These are phyloP conservation scores for Panaeolus cyanescens DNA, from an alignment of 768 basidiomycete genomes.

Conservation along the genomic window DNA sequence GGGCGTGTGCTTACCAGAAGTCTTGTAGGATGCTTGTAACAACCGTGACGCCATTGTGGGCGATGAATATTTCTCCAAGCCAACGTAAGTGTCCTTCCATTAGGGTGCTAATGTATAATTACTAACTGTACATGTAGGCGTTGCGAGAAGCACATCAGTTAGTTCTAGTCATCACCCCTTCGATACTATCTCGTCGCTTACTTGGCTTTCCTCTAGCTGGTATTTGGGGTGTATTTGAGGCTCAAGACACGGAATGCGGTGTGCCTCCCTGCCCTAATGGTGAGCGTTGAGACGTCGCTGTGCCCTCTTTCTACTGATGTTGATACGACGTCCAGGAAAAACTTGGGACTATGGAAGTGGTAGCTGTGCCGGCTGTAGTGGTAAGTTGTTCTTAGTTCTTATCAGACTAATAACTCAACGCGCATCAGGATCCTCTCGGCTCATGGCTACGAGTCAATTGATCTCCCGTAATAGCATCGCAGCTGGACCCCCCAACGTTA, in stretches of 20 bases:
- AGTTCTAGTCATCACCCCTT: background rate
- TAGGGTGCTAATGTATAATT: background rate
- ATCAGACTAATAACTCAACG: background rate
- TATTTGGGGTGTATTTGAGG: constrained; percentile 4
- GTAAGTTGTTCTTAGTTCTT: background rate
- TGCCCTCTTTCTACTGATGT: background rate
- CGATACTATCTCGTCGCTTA: background rate
- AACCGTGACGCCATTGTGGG: constrained; percentile 6
- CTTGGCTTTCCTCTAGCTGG: background rate
- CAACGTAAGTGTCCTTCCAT: constrained; percentile 3
- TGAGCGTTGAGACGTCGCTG: background rate
- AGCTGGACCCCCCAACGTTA: background rate
- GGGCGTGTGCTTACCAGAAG: background rate
- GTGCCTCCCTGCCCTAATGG: constrained; percentile 8
- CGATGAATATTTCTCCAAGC: constrained; percentile 12
- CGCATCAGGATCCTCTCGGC: background rate
- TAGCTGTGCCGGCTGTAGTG: background rate
- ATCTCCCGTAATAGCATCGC: background rate
- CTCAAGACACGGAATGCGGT: constrained; percentile 8
- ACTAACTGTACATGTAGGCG: background rate
- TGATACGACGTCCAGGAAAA: background rate
- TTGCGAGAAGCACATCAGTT: background rate
- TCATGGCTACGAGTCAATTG: background rate
- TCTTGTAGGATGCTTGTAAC: constrained; percentile 6
- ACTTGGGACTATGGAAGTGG: background rate